These are phyloP conservation scores for Betula pendula DNA, from an alignment of 306 rosid species.

Conservation along the genomic window DNA sequence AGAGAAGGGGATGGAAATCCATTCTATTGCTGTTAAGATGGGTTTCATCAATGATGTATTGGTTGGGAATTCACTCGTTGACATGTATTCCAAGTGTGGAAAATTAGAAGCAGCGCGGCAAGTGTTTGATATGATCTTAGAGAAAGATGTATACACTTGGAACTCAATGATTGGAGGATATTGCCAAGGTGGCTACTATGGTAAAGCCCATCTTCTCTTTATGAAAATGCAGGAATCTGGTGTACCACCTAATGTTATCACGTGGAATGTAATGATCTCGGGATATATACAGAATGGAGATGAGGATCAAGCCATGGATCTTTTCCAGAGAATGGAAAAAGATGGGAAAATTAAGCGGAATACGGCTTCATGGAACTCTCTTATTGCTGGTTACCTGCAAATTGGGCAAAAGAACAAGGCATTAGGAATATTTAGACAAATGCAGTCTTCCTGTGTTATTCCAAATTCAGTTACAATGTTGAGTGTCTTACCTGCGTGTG, in stretches of 20 bases:
- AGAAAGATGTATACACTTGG: conserved; percentile 85
- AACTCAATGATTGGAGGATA: conserved; percentile 91
- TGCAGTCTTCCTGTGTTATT: conserved; percentile 58
- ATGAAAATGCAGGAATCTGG: conserved; percentile 78
- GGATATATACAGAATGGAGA: conserved; percentile 80
- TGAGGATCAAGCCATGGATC: conserved; percentile 77
- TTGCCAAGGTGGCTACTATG: conserved; percentile 80
- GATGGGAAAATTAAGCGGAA: conserved; percentile 71
- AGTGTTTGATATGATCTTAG: conserved; percentile 60
- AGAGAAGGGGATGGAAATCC: conserved; percentile 66
- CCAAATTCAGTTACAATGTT: conserved; percentile 78
- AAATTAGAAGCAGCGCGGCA: conserved; percentile 68
- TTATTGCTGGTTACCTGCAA: conserved; percentile 75
- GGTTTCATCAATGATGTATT: conserved; percentile 45
- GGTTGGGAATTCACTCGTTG: conserved; percentile 74
- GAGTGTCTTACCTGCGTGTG: conserved; percentile 73
- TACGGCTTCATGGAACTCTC: conserved; percentile 87
- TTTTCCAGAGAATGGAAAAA: conserved; percentile 73
- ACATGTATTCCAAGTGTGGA: conserved; percentile 85
- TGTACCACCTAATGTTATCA: conserved; percentile 65
- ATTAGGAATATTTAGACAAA: conserved; percentile 65
- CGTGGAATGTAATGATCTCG: conserved; percentile 91
- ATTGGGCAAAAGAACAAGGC: conserved; percentile 75
- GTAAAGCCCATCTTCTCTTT: conserved; percentile 85
- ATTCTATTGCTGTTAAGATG: conserved; percentile 64